Conservation (phyloP, 495 filamentous ascomycete genomes). For the Annulohypoxylon moriforme region DNA sequence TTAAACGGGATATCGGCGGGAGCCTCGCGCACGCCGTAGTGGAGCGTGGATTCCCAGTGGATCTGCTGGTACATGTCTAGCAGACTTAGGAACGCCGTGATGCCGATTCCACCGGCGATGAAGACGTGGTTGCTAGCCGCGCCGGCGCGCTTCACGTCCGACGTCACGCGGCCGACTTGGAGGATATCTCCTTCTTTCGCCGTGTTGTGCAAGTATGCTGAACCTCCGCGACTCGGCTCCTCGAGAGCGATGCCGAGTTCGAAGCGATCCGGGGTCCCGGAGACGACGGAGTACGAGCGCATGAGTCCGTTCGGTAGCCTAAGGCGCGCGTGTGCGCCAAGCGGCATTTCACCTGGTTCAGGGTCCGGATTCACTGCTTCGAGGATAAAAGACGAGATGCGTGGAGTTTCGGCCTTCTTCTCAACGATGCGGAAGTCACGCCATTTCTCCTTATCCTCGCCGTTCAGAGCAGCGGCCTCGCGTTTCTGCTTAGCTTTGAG, state of each 20-base stretch:
- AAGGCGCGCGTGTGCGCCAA: conserved; percentile 58
- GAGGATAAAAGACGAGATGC: conserved; percentile 57
- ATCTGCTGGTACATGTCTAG: conserved; percentile 51
- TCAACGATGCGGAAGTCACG: conserved; percentile 58
- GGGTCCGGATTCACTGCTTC: conserved; percentile 47
- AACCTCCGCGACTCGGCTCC: conserved; percentile 59
- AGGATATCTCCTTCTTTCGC: conserved; percentile 59
- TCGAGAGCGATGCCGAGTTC: conserved; percentile 61
- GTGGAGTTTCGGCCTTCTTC: conserved; percentile 53
- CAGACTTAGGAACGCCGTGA: conserved; percentile 62
- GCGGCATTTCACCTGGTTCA: conserved; percentile 35
- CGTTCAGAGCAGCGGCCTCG: conserved; percentile 42
- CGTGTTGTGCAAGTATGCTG: conserved; percentile 56
- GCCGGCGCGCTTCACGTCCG: conserved; percentile 46
- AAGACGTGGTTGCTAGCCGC: conserved; percentile 62
- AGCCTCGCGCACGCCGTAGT: conserved; percentile 60
- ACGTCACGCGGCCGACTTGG: conserved; percentile 57
- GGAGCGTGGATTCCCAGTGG: conserved; percentile 58
- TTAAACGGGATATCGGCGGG: conserved; percentile 59
- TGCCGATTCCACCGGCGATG: conserved; percentile 63
- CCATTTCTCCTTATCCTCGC: conserved; percentile 52
- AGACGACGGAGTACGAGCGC: conserved; percentile 62
- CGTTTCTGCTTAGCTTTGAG: conserved; percentile 47
- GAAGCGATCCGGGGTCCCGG: conserved; percentile 55
- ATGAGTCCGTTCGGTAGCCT: conserved; percentile 58